phyloP scores from a whole-genome alignment of 1,284 basidiomycete genomes.

The Apiotrichum mycotoxinovorans region DNA sequence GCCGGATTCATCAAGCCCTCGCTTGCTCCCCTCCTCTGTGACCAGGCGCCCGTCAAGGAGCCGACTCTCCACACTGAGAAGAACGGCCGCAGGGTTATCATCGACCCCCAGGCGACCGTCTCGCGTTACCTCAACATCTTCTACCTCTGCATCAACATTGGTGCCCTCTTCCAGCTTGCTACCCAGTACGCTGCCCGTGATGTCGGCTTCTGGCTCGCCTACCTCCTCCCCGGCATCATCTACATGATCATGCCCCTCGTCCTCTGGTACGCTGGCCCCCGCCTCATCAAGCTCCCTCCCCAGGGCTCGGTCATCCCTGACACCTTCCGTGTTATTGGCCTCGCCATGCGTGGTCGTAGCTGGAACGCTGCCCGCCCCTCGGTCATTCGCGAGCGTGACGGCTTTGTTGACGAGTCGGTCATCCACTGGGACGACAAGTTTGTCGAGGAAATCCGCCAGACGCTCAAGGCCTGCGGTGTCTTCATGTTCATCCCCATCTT shows the following conservation, averaged over 20 bases:
- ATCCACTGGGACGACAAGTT: slow-evolving; percentile 54
- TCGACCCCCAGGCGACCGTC: slow-evolving; percentile 45
- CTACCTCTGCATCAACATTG: slow-evolving; percentile 46
- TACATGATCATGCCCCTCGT: slow-evolving; percentile 52
- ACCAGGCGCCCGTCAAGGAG: slow-evolving; percentile 44
- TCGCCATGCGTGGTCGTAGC: slow-evolving; percentile 31
- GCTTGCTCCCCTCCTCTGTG: slow-evolving; percentile 45
- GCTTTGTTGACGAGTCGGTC: slow-evolving; percentile 37
- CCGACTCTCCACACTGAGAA: slow-evolving; percentile 32
- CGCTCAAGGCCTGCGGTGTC: slow-evolving; percentile 52
- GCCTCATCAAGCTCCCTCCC: slow-evolving; percentile 50
- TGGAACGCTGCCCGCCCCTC: slow-evolving; percentile 46
- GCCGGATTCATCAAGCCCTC: slow-evolving; percentile 49
- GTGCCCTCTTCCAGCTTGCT: slow-evolving; percentile 44
- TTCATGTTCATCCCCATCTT: slow-evolving; percentile 53
- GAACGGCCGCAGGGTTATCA: slow-evolving; percentile 44
- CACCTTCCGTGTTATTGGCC: slow-evolving; percentile 35
- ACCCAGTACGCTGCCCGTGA: slow-evolving; percentile 43
- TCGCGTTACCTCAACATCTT: slow-evolving; percentile 41
- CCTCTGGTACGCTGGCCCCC: slow-evolving; percentile 46
- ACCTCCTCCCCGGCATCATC: slow-evolving; percentile 52
- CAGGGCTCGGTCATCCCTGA: slow-evolving; percentile 52
- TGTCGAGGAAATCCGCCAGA: slow-evolving; percentile 52
- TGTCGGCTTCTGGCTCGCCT: slow-evolving; percentile 51
- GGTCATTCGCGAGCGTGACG: slow-evolving; percentile 38